Evolutionary conservation across 805 yeast species (phyloP).

Genomic region (Candida alai): DNA sequence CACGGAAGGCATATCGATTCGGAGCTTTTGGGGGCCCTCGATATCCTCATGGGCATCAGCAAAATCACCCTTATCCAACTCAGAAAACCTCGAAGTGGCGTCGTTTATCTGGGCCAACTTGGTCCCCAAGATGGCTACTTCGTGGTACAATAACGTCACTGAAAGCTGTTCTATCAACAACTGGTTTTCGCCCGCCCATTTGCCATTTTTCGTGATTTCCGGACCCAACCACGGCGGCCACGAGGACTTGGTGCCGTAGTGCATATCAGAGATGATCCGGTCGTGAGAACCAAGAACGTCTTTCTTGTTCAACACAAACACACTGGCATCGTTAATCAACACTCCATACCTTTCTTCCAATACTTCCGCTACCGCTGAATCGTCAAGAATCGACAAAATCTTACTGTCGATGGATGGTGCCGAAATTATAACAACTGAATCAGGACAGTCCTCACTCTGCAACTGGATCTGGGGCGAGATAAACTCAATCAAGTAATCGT

Average conservation of each 20-base stretch:
- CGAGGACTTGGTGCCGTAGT: conserved; percentile 56
- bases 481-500: conserved; percentile 36
- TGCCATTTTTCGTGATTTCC: conserved; percentile 51
- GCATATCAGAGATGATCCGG: conserved; percentile 23
- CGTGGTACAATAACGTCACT: conserved; percentile 55
- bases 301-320: conserved; percentile 50
- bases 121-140: conserved; percentile 26
- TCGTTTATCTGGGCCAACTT: conserved; percentile 10
- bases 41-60: conserved; percentile 2
- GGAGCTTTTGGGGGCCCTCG: conserved; percentile 34
- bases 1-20: conserved; percentile 68
- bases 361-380: conserved; percentile 19
- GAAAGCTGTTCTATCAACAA: conserved; percentile 64
- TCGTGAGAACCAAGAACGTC: conserved; percentile 20
- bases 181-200: conserved; percentile 42
- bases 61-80: conserved; percentile 2
- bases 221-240: conserved; percentile 94
- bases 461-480: conserved; percentile 43
- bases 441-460: conserved; percentile 36
- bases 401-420: conserved; percentile 70
- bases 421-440: conserved; percentile 63
- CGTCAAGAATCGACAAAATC: conserved; percentile 58
- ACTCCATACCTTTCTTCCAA: conserved; percentile 69
- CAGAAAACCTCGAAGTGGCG: conserved; percentile 1
- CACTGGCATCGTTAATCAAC: conserved; percentile 63